phyloP scores from a whole-genome alignment of 805 yeast species.

The Wickerhamomyces silvicola region DNA sequence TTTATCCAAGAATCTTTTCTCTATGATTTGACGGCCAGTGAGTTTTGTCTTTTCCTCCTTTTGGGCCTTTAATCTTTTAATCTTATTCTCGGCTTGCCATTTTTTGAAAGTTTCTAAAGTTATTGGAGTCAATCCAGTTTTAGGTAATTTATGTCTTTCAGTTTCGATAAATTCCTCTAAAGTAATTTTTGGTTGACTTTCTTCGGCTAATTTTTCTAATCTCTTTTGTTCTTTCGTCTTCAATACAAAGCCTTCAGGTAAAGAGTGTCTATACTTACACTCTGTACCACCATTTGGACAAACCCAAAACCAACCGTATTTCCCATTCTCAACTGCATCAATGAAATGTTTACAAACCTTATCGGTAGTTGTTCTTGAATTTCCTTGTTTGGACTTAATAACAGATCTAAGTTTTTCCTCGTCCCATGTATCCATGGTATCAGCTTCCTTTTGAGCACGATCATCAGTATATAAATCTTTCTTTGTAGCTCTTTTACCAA shows the following conservation, averaged over 20 bases:
- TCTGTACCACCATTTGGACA: slow-evolving; percentile 93
- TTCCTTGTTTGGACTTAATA: slow-evolving; percentile 88
- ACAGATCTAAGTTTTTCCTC: slow-evolving; percentile 89
- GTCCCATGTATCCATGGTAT: slow-evolving; percentile 96
- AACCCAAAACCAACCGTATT: slow-evolving; percentile 98
- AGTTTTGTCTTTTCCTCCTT: slow-evolving; percentile 40
- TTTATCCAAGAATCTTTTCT: slow-evolving; percentile 53
- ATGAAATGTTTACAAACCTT: slow-evolving; percentile 90
- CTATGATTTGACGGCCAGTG: slow-evolving; percentile 65
- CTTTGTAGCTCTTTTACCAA: slow-evolving; percentile 85
- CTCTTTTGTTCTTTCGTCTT: slow-evolving; percentile 96
- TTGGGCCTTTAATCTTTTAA: slow-evolving; percentile 43
- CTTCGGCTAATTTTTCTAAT: slow-evolving; percentile 78
- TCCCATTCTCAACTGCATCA: slow-evolving; percentile 94
- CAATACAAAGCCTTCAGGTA: slow-evolving; percentile 94
- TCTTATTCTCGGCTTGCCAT: slow-evolving; percentile 74
- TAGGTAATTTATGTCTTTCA: slow-evolving; percentile 81
- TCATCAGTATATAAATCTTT: slow-evolving; percentile 90
- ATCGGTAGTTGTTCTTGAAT: slow-evolving; percentile 89
- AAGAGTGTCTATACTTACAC: slow-evolving; percentile 91
- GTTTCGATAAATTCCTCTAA: slow-evolving; percentile 94
- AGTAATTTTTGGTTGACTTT: slow-evolving; percentile 81
- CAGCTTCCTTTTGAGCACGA: slow-evolving; percentile 60
- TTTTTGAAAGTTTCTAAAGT: slow-evolving; percentile 69
- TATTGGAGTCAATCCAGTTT: slow-evolving; percentile 71